Conservation (phyloP, 2,329 filamentous ascomycete genomes). For the Fusarium sp. region DNA sequence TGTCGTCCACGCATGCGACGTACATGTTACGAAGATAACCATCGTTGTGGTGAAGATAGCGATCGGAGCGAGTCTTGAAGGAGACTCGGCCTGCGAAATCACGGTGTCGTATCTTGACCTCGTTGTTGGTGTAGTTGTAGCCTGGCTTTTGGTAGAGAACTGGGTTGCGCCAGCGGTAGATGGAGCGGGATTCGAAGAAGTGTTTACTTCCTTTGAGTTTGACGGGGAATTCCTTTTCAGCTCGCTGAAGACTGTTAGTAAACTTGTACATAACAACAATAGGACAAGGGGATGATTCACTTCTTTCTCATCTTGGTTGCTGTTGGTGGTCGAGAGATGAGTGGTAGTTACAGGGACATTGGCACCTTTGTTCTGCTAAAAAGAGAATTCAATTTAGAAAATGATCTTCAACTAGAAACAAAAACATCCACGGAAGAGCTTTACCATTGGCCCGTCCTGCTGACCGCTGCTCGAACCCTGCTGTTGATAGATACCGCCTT, state of each 20-base stretch:
- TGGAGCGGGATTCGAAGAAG: conserved; percentile 39
- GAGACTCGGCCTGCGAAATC: conserved; percentile 43
- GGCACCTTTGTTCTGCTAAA: conserved; percentile 40
- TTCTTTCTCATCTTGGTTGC: conserved; percentile 30
- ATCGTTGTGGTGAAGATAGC: conserved; percentile 44
- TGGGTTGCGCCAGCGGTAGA: conserved; percentile 41
- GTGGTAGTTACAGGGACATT: conserved; percentile 29
- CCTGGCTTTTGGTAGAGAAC: conserved; percentile 42
- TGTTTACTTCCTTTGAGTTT: conserved; percentile 41
- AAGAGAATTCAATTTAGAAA: conserved; percentile 42
- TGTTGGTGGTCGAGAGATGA: conserved; percentile 19
- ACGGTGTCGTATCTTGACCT: conserved; percentile 37
- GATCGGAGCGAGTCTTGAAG: conserved; percentile 41
- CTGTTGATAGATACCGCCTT: conserved; percentile 38
- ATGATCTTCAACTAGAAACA: conserved; percentile 35
- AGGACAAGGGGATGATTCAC: conserved; percentile 18
- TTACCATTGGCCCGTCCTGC: conserved; percentile 46
- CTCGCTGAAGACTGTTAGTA: conserved; percentile 26
- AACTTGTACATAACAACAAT: background rate
- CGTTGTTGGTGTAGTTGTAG: conserved; percentile 32
- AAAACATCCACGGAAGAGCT: conserved; percentile 46
- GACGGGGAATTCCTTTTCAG: conserved; percentile 45
- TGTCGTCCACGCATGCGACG: conserved; percentile 43
- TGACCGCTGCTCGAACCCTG: conserved; percentile 38
- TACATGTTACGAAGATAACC: conserved; percentile 46